Base-by-base conservation (phyloP, 805 yeast species). In the Candida gorgasii region DNA sequence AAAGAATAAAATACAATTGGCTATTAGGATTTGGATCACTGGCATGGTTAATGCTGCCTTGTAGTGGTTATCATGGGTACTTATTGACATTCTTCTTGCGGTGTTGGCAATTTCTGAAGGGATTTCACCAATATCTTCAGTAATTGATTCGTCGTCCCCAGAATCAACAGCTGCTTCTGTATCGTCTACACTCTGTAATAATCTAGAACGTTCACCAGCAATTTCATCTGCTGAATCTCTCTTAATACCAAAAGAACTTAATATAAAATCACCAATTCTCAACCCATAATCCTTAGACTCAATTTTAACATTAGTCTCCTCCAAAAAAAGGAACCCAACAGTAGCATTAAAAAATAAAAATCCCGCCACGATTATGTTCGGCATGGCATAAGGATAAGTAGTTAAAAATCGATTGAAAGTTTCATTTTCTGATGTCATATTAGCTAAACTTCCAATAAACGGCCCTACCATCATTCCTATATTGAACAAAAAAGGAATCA, bases 391-490 rank as follows among this genome's bases (percentile, higher is more conserved):
- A 8, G 72, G 72, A 40, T 61, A 50, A 16, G 46, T 50, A 5
- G 49, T 41, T 13, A 62, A 40, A 36, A 65, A 63, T 4, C 30
- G 34, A 14, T 59, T 16, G 8, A 30, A 5, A 3, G 22, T 2
- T 9, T 5, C 13, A 8, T 20, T 27, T 4, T 11, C 8, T 42
- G 55, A 1, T 61, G 65, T 20, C 20, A 41, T 13, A 51, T 42
- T 51, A 55, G 28, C 41, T 44, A 6, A 58, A 3, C 69, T 67
- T 4, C 72, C 84, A 18, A 80, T 63, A 55, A 78, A 58, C 1
- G 86, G 85, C 1, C 87, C 87, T n/a, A 81, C 52, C 13, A 80
- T 71, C 17, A 76, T 61, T 4, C 87, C 87, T 18, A 79, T 49
- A 53, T 80, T 80, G 71, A 75, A 82, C 12, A 81, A 58, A 26